Evolutionary conservation across 169 alveolate genomes (phyloP).

Genomic region (Besnoitia besnoiti): DNA sequence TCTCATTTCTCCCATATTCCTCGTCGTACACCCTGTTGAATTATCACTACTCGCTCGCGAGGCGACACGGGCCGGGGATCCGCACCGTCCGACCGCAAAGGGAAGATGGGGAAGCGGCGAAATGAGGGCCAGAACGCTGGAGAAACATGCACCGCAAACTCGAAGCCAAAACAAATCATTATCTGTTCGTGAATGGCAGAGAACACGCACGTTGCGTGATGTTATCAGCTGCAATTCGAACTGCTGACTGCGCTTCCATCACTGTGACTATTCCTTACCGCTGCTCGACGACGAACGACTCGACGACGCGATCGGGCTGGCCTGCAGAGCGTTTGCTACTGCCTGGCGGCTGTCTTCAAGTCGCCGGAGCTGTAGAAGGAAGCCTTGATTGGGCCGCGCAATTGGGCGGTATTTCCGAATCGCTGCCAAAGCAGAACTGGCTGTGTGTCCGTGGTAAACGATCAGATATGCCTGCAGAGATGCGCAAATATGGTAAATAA

Average conservation of each 20-base stretch:
- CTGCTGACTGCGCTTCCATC: not conserved
- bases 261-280: not conserved
- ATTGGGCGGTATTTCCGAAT: constrained; percentile 47
- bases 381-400: constrained; percentile 57
- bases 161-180: no score
- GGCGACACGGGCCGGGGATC: not conserved
- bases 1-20: not conserved
- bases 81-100: not conserved
- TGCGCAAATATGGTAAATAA: no score
- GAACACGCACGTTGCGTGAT: no score
- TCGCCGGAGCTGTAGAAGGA: constrained; percentile 48
- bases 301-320: not conserved
- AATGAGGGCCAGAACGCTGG: not conserved
- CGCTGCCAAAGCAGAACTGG: constrained; percentile 23
- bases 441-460: constrained; percentile 38
- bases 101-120: not conserved
- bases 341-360: constrained; percentile 14
- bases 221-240: no score
- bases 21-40: not conserved
- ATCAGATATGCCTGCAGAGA: constrained; percentile 51
- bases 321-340: not conserved
- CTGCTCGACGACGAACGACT: not conserved
- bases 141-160: no score
- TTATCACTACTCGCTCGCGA: not conserved
- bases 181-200: no score